Evolutionary conservation across 768 basidiomycete species (phyloP), one percentile per base, ranked within the genome.

Genomic region (Dentipellis fragilis): DNA sequence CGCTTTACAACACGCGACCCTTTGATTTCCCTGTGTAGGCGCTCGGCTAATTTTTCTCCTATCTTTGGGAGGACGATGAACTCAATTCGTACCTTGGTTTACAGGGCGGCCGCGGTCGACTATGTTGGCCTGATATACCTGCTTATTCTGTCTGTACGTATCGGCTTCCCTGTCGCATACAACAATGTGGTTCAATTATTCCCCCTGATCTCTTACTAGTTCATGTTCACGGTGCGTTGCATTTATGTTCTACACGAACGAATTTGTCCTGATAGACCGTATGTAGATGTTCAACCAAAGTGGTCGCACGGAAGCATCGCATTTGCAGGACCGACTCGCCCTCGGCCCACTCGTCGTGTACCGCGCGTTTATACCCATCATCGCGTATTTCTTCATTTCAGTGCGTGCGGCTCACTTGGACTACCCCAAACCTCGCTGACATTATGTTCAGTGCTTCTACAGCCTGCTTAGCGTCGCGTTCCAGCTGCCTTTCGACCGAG

Each of bases 381-480:
- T 61, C 29, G 62, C 71, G 8, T 80, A 80, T 57, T 74, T 77
- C 57, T 38, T 61, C 36, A 7, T 64, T 22, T 65, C 62, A 4
- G 61, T 64, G 51, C 22, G 64, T 54, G 10, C 14, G 8, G 16
- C 34, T 11, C 5, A 29, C 29, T 29, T 4, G 16, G 12, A 14
- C 12, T n/a, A 1, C 37, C 34, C 23, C 54, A n/a, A 21, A 48
- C 29, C n/a, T 46, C 1, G 37, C 48, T 55, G 19, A 59, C 40
- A 35, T 17, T 5, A 19, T 4, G 22, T 52, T 16, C 55, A 83
- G 78, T 67, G 80, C 16, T 75, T 81, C 62, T 84, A 80, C 63
- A 72, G 80, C n/a, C 67, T 85, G 11, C 62, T 85, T 17, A 82
- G 75, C 62, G 60, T 78, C 37, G 84, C 80, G 0, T 86, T 86